Base-by-base conservation (phyloP, 306 rosid genomes). In the Dryas alaskensis region DNA sequence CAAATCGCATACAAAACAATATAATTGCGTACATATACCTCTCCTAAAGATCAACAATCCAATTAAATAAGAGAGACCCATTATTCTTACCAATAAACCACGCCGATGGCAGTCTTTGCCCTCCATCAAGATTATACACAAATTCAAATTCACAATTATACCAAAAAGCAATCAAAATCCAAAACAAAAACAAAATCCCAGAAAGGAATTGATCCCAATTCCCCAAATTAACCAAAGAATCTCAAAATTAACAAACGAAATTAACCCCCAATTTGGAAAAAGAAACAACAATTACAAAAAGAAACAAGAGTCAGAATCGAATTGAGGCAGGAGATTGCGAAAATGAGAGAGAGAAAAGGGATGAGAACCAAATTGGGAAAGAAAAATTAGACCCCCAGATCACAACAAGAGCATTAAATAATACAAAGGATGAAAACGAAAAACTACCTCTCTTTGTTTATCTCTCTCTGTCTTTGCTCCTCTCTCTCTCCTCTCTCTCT, bases 31-130 rank as follows among this genome's bases (percentile, higher is more conserved):
- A 22, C 39, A 58, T 47, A 40, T 57, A 9, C 7, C 64, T 7
- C 70, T 37, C 49, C 46, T 8, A 54, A 3, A 50, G 4, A 63
- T 9, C 46, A 51, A 22, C 47, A 78, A 78, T 31, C n/a, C 19
- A 19, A 57, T 3, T 47, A 14, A 43, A 17, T 7, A 8, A n/a
- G 46, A 66, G 47, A 71, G 10, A 4, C 48, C 61, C 76, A 65
- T 17, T 60, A 73, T 51, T 65, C 74, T 81, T 81, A 90, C 96
- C 93, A 80, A 79, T 58, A 76, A 83, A 81, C 73, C 78, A 73
- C 79, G 85, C 46, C 68, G 73, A 78, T 72, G 84, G 79, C 55
- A 80, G 79, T 85, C 87, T 68, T 83, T 76, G 49, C 81, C 72
- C 65, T 84, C 94, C 92, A 87, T 87, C 9, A 62, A 73, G 43